phyloP scores from a whole-genome alignment of 140 eudicot genomes.

The Anethum foeniculum region DNA sequence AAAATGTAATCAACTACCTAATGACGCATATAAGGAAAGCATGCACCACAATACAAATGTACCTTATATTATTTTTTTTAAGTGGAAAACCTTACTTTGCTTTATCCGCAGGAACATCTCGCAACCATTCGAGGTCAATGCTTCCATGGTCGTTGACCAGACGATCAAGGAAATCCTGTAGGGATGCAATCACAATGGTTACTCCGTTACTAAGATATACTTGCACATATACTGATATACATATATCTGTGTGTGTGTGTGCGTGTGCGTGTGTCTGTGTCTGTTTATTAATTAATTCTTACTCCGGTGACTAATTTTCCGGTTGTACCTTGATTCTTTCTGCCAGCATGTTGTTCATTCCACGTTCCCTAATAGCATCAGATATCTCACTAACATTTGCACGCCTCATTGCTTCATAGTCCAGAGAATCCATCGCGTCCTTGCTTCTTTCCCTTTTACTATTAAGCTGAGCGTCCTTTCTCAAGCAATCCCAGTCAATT shows the following conservation, averaged over 20 bases:
- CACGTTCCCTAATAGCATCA: slow-evolving; percentile 71
- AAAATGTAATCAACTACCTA: background rate
- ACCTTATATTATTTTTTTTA: background rate
- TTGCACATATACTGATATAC: background rate
- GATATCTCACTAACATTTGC: slow-evolving; percentile 68
- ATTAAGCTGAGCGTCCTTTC: slow-evolving; percentile 40
- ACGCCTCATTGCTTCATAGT: slow-evolving; percentile 73
- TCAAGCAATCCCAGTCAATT: slow-evolving; percentile 71
- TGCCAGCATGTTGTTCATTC: slow-evolving; percentile 92
- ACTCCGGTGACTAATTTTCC: background rate
- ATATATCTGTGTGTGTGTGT: background rate
- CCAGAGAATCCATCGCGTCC: slow-evolving; percentile 60
- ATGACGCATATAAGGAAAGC: background rate
- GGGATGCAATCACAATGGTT: slow-evolving; percentile 7
- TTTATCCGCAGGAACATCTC: slow-evolving; percentile 77
- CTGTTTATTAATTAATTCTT: background rate
- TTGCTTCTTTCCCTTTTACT: slow-evolving; percentile 39
- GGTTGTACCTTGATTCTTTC: slow-evolving; percentile 66
- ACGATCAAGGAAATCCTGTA: slow-evolving; percentile 81
- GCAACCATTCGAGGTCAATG: slow-evolving; percentile 89
- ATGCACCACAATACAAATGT: background rate
- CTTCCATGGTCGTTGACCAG: slow-evolving; percentile 71
- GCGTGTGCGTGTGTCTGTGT: background rate
- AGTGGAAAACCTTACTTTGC: slow-evolving; percentile 46
- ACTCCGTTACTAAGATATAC: background rate